These are phyloP conservation scores for Bryoerythrophyllum caledonicum DNA, from an alignment of 225 moss, liverwort and hornwort genomes.

Conservation along the genomic window DNA sequence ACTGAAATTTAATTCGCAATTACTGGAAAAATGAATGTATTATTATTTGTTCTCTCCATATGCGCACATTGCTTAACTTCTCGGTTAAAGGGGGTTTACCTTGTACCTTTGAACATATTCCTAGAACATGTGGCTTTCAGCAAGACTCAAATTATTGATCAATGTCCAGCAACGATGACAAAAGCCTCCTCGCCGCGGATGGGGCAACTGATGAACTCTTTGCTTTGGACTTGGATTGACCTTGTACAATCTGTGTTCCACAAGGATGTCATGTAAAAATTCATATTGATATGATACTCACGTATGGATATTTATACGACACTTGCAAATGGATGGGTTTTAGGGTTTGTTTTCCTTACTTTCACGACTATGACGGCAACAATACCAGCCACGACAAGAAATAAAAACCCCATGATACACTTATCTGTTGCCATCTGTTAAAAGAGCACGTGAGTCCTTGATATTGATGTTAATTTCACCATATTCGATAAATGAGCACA, in stretches of 20 bases:
- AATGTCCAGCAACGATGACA: slow-evolving; percentile 39
- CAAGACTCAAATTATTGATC: slow-evolving; percentile 3
- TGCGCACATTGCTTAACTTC: too few species aligned
- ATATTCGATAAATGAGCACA: too few species aligned
- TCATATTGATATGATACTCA: not conserved
- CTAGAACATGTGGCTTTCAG: not conserved
- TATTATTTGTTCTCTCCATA: too few species aligned
- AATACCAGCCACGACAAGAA: slow-evolving; percentile 81
- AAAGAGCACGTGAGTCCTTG: slow-evolving; percentile 1
- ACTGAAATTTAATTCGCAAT: too few species aligned
- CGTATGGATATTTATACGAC: too few species aligned
- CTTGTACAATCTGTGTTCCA: slow-evolving; percentile 61
- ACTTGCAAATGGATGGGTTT: not conserved
- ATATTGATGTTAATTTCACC: too few species aligned
- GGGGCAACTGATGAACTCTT: slow-evolving; percentile 12
- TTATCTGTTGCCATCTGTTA: slow-evolving; percentile 90
- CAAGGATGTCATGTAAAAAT: not conserved
- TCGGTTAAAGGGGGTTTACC: too few species aligned
- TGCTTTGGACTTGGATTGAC: slow-evolving; percentile 49
- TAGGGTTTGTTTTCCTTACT: slow-evolving; percentile 25
- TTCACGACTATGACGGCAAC: slow-evolving; percentile 89
- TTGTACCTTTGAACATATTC: not conserved
- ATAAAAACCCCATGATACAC: slow-evolving; percentile 85
- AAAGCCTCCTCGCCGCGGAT: not conserved
- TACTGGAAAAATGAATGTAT: too few species aligned